Evolutionary conservation across 228 moss, liverwort and hornwort species (phyloP).

Genomic region (Sphagnum fallax): DNA sequence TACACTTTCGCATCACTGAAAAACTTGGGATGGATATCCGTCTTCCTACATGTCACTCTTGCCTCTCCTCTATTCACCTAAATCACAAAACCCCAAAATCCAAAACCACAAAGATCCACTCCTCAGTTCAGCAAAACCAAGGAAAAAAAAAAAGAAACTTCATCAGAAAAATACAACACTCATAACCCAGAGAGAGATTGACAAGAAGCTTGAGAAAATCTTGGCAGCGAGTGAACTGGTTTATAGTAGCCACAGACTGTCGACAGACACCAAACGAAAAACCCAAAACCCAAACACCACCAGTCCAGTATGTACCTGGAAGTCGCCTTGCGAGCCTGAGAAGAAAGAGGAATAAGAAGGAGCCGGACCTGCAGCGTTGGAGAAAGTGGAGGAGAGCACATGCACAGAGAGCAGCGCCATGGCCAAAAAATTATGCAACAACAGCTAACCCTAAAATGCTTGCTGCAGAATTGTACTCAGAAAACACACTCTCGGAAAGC

Average conservation of each 20-base stretch:
- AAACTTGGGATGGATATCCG: constrained; percentile 66
- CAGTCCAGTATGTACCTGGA: constrained; percentile 4
- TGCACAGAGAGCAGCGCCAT: too few species aligned
- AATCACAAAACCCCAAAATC: neutral
- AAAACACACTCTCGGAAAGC: too few species aligned
- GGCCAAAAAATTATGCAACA: too few species aligned
- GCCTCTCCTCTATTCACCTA: constrained; percentile 54
- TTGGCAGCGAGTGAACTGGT: neutral
- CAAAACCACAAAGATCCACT: neutral
- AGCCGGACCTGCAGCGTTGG: too few species aligned
- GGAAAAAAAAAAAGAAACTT: neutral
- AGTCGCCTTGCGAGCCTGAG: constrained; percentile 4
- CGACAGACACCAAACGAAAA: neutral
- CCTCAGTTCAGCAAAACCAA: neutral
- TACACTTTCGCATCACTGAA: constrained; percentile 66
- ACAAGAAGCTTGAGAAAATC: neutral
- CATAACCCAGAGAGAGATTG: neutral
- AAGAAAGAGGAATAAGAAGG: constrained; percentile 12
- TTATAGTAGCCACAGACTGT: neutral
- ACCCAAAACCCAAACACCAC: neutral
- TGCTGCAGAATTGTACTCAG: too few species aligned
- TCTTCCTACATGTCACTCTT: constrained; percentile 67
- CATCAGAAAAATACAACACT: neutral
- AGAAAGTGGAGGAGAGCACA: too few species aligned
- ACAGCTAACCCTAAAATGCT: too few species aligned